Evolutionary conservation across 257 asterid genomes (phyloP).

Genomic region (Jasminum sambac): DNA sequence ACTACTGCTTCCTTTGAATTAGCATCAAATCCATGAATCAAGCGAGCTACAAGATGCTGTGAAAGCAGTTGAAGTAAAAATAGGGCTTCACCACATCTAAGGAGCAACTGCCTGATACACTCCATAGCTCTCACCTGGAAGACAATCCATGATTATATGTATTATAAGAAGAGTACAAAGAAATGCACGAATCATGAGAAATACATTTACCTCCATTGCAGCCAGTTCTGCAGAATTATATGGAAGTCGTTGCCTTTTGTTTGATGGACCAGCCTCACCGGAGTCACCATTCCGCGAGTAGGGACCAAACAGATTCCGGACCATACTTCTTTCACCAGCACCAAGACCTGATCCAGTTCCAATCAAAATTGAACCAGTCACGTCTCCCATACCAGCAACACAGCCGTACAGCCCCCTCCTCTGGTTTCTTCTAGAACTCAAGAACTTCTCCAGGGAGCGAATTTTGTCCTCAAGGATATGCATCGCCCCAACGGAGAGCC

Average conservation of each 20-base stretch:
- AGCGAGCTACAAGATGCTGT: constrained; percentile 73
- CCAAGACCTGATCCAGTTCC: constrained; percentile 74
- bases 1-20: constrained; percentile 59
- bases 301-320: constrained; percentile 78
- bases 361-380: constrained; percentile 83
- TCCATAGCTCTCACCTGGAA: constrained; percentile 96
- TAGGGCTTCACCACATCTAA: constrained; percentile 88
- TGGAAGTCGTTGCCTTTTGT: constrained; percentile 82
- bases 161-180: constrained; percentile 21
- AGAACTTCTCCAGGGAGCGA: constrained; percentile 81
- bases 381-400: constrained; percentile 93
- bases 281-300: constrained; percentile 61
- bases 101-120: constrained; percentile 91
- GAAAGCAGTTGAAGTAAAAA: constrained; percentile 84
- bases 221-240: constrained; percentile 90
- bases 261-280: constrained; percentile 57
- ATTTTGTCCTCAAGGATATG: constrained; percentile 84
- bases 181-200: constrained; percentile 24
- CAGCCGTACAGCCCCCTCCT: constrained; percentile 92
- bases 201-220: constrained; percentile 84
- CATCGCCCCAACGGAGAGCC: constrained; percentile 81
- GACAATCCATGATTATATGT: constrained; percentile 26
- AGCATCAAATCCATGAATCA: constrained; percentile 72
- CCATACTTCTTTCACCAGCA: constrained; percentile 79
- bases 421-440: constrained; percentile 82